Evolutionary conservation across 805 yeast species (phyloP).

Genomic region (Danielia reshetovae): DNA sequence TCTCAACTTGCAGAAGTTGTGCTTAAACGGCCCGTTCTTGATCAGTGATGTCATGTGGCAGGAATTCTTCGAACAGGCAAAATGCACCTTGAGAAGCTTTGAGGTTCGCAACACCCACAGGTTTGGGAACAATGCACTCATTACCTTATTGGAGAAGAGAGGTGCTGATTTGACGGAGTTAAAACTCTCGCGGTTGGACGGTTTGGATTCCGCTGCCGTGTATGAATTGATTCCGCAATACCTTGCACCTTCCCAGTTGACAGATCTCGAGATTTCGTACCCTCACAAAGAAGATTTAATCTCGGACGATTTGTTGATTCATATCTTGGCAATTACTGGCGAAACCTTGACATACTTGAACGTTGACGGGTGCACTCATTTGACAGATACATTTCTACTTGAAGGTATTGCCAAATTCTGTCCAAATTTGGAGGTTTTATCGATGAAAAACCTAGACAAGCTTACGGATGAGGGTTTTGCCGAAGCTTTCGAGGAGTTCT

Average conservation of each 20-base stretch:
- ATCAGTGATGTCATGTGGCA: conserved; percentile 78
- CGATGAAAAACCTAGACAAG: conserved; percentile 56
- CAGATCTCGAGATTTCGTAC: conserved; percentile 60
- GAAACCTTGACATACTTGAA: conserved; percentile 51
- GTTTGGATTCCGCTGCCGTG: conserved; percentile 52
- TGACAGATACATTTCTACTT: conserved; percentile 60
- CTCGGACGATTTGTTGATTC: conserved; percentile 62
- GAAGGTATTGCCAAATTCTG: conserved; percentile 62
- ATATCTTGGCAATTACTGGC: conserved; percentile 60
- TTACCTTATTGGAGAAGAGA: conserved; percentile 58
- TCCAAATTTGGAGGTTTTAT: conserved; percentile 51
- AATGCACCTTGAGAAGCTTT: conserved; percentile 51
- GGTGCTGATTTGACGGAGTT: conserved; percentile 50
- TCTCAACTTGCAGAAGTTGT: conserved; percentile 46
- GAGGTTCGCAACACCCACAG: conserved; percentile 81
- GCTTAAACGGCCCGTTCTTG: conserved; percentile 88
- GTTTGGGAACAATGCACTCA: conserved; percentile 63
- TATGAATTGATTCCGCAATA: conserved; percentile 66
- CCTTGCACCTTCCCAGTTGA: conserved; percentile 42
- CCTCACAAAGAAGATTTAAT: conserved; percentile 65
- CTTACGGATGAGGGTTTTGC: conserved; percentile 67
- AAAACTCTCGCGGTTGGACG: conserved; percentile 67
- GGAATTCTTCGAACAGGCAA: conserved; percentile 58
- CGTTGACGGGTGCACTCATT: conserved; percentile 67
- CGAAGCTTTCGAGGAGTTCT: conserved; percentile 55